Conservation (phyloP, 148 eudicot species). For the Rhododendron molle region DNA sequence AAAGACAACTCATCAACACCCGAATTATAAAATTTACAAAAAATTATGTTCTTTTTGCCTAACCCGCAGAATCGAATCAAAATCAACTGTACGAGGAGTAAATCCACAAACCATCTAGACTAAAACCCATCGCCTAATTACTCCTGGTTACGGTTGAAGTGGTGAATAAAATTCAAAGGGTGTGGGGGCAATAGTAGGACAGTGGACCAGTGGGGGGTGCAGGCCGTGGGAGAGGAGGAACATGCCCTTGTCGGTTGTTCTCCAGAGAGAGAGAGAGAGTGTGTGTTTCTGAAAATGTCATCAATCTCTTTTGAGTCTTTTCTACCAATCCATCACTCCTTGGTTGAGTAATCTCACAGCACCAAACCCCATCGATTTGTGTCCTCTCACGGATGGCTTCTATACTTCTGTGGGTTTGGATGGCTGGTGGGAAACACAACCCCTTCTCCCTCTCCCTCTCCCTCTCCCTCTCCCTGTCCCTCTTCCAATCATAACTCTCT, state of each 20-base stretch:
- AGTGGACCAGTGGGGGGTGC: constrained; percentile 42
- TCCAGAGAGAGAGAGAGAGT: not conserved
- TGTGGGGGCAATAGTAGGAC: constrained; percentile 22
- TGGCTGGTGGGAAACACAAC: constrained; percentile 40
- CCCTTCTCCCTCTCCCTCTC: not conserved
- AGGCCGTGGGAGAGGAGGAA: constrained; percentile 47
- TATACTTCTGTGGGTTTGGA: constrained; percentile 19
- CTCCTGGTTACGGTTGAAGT: not conserved
- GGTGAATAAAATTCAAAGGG: not conserved
- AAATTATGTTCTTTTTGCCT: no score
- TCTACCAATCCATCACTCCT: not conserved
- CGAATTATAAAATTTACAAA: no score
- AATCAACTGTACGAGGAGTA: no score
- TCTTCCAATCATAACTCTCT: not conserved
- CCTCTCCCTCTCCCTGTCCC: not conserved
- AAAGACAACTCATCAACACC: no score
- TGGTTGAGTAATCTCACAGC: not conserved
- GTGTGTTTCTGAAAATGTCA: not conserved
- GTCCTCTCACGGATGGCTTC: constrained; percentile 7
- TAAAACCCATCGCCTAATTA: no score
- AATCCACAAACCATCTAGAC: no score
- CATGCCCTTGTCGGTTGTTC: constrained; percentile 60
- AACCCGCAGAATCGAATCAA: no score
- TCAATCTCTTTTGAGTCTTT: not conserved
- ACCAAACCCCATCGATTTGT: not conserved